Conservation (phyloP, 306 rosid species). For the Acacia confusa region DNA sequence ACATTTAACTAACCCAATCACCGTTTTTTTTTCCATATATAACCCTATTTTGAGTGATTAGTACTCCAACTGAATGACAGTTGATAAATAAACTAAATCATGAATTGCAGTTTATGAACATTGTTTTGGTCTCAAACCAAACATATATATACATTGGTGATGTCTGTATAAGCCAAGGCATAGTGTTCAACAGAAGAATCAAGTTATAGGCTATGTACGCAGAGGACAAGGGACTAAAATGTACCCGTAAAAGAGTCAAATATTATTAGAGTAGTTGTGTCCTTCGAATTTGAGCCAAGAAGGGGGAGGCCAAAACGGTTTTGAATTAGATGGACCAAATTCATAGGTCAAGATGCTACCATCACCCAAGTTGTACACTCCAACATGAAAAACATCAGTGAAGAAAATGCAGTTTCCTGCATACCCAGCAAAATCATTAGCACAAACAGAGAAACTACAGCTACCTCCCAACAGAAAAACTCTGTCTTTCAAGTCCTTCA, state of each 20-base stretch:
- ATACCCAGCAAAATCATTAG: conserved; percentile 35
- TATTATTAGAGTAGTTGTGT: neutral
- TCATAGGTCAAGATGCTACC: conserved; percentile 27
- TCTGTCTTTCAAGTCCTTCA: conserved; percentile 42
- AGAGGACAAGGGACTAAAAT: no score
- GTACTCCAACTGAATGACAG: neutral
- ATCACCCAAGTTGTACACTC: conserved; percentile 46
- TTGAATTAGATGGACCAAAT: conserved; percentile 17
- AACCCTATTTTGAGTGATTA: neutral
- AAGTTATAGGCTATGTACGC: neutral
- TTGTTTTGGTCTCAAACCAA: no score
- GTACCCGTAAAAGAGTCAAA: no score
- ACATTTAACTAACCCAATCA: neutral
- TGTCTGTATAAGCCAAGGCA: neutral
- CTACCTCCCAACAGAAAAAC: conserved; percentile 38
- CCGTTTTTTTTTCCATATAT: no score
- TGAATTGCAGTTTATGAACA: neutral
- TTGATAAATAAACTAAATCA: neutral
- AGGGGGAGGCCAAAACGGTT: conserved; percentile 34
- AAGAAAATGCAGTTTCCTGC: conserved; percentile 48
- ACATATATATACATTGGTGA: neutral
- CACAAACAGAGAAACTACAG: conserved; percentile 41
- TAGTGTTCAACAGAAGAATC: neutral
- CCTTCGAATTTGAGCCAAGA: conserved; percentile 8
- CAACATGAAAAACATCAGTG: conserved; percentile 32